Percentiles rank a stretch among this genome's conserved stretches.
phyloP scores from a whole-genome alignment of 345 rosid species.

The Citrus mangshanensis region DNA sequence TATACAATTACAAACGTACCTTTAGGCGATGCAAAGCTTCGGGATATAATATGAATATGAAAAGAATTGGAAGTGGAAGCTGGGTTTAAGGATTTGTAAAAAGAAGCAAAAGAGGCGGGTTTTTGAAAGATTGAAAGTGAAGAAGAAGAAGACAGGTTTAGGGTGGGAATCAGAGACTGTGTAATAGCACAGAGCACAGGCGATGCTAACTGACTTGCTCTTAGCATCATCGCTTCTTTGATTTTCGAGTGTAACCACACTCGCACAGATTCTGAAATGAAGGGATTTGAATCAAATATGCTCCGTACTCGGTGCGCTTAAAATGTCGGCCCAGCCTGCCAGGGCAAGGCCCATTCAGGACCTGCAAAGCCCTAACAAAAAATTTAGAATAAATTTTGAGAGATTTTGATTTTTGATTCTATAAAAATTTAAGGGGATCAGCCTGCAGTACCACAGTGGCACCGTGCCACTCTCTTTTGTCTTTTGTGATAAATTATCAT shows the following conservation, averaged over 20 bases:
- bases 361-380: no score
- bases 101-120: constrained; percentile 35
- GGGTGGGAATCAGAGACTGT: constrained; percentile 34
- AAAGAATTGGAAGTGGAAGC: background rate
- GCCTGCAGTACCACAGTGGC: no score
- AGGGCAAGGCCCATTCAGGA: no score
- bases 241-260: background rate
- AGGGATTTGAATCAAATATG: background rate
- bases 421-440: no score
- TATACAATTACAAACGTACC: constrained; percentile 21
- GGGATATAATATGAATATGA: background rate
- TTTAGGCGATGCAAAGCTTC: constrained; percentile 16
- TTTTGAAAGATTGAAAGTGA: constrained; percentile 22
- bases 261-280: background rate
- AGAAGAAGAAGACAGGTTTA: constrained; percentile 26
- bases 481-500: no score
- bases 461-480: no score
- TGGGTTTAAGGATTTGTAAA: constrained; percentile 19
- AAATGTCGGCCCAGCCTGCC: no score
- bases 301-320: background rate
- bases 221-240: constrained; percentile 29
- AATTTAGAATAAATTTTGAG: no score
- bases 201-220: constrained; percentile 33
- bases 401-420: no score
- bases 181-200: constrained; percentile 35